phyloP scores from a whole-genome alignment of 805 yeast genomes.

The Candida ficus region DNA sequence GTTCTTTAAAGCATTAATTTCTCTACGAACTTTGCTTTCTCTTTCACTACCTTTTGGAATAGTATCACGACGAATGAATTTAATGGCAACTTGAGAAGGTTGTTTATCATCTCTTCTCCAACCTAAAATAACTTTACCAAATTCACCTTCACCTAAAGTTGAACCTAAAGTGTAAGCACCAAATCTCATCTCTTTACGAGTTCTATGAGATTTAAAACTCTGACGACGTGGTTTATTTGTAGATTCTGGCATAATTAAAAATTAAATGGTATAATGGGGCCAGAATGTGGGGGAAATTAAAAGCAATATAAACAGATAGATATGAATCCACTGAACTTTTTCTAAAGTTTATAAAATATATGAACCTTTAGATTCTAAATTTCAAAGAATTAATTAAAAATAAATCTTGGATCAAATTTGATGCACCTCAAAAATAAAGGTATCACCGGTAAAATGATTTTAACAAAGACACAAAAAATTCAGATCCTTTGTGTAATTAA shows the following conservation, averaged over 20 bases:
- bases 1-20: constrained; percentile 83
- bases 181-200: constrained; percentile 69
- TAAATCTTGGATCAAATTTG: too few relatives aligned
- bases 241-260: neutral
- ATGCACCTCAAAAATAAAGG: too few relatives aligned
- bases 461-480: too few relatives aligned
- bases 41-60: constrained; percentile 83
- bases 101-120: constrained; percentile 84
- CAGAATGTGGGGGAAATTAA: neutral
- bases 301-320: too few relatives aligned
- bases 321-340: too few relatives aligned
- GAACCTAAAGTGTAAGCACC: constrained; percentile 90
- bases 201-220: constrained; percentile 26
- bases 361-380: too few relatives aligned
- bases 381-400: too few relatives aligned
- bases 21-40: constrained; percentile 86
- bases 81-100: constrained; percentile 80
- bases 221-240: constrained; percentile 19
- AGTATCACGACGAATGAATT: constrained; percentile 81
- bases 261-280: neutral
- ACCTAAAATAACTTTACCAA: constrained; percentile 95
- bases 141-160: constrained; percentile 96
- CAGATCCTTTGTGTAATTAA: too few relatives aligned
- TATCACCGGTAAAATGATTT: too few relatives aligned
- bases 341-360: too few relatives aligned